Percentiles rank a stretch among this genome's conserved stretches.
Evolutionary conservation across 352 stramenopile species (phyloP).

Genomic region (Pythium grandisporangium): DNA sequence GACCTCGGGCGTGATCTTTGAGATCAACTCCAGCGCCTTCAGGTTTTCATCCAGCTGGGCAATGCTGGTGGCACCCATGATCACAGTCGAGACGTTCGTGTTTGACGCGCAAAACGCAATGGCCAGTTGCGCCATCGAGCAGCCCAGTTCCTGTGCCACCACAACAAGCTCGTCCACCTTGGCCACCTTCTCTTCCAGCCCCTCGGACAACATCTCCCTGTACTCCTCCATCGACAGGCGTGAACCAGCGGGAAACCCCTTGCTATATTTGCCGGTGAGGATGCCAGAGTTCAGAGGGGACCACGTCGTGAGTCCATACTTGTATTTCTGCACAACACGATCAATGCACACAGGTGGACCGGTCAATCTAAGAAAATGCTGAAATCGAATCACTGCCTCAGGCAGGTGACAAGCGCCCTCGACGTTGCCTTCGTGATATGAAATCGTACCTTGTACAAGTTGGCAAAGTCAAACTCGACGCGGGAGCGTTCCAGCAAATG

Average conservation of each 20-base stretch:
- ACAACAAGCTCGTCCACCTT: conserved; percentile 35
- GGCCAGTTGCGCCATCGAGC: conserved; percentile 41
- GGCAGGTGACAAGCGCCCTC: too few species aligned
- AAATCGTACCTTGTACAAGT: conserved; percentile 46
- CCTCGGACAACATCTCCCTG: conserved; percentile 42
- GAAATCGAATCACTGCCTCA: too few species aligned
- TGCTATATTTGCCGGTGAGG: conserved; percentile 60
- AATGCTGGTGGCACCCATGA: conserved; percentile 43
- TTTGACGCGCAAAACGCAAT: conserved; percentile 49
- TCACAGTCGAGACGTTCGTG: conserved; percentile 39
- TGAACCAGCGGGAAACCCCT: conserved; percentile 34
- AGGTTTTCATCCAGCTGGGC: conserved; percentile 46
- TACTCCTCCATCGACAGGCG: conserved; percentile 41
- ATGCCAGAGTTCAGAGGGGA: conserved; percentile 51
- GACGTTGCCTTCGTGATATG: too few species aligned
- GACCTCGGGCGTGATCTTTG: conserved; percentile 38
- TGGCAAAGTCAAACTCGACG: conserved; percentile 48
- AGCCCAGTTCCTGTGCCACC: conserved; percentile 58
- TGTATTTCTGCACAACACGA: conserved; percentile 25
- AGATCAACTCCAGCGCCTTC: conserved; percentile 22
- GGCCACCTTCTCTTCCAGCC: conserved; percentile 33
- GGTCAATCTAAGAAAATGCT: conserved; percentile 13
- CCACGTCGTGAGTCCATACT: conserved; percentile 61
- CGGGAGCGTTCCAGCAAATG: conserved; percentile 53
- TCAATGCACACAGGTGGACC: not conserved